Percentiles rank a stretch among this genome's conserved stretches.
phyloP scores from a whole-genome alignment of 371 early-diverging fungal genomes.

The Rhizopus stolonifer region DNA sequence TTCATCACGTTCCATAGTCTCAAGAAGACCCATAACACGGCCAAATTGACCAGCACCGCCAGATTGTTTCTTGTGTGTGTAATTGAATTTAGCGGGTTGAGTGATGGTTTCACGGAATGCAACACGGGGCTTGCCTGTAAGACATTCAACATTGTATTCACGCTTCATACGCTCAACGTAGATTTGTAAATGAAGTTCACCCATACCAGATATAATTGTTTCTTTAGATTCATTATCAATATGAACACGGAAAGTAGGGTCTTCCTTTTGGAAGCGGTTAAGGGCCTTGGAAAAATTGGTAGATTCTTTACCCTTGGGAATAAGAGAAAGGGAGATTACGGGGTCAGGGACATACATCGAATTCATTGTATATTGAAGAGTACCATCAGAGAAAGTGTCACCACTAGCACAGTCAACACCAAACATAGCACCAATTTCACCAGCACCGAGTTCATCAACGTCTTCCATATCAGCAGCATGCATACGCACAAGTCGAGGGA shows the following conservation, averaged over 20 bases:
- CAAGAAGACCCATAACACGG: slow-evolving; percentile 89
- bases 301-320: slow-evolving; percentile 87
- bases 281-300: slow-evolving; percentile 95
- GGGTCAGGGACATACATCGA: slow-evolving; percentile 98
- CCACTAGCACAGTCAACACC: slow-evolving; percentile 98
- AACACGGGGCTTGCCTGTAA: slow-evolving; percentile 95
- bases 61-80: slow-evolving; percentile 98
- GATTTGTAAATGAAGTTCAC: slow-evolving; percentile 89
- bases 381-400: slow-evolving; percentile 95
- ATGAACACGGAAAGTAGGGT: slow-evolving; percentile 97
- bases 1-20: slow-evolving; percentile 71
- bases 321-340: slow-evolving; percentile 91
- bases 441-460: slow-evolving; percentile 90
- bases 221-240: slow-evolving; percentile 92
- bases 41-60: slow-evolving; percentile 98
- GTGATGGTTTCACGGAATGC: slow-evolving; percentile 96
- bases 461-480: slow-evolving; percentile 98
- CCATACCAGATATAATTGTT: slow-evolving; percentile 93
- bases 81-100: slow-evolving; percentile 78
- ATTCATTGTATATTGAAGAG: slow-evolving; percentile 83
- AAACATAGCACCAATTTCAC: slow-evolving; percentile 98
- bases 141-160: slow-evolving; percentile 92
- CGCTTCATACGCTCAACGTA: slow-evolving; percentile 98
- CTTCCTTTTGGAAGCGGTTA: slow-evolving; percentile 94
- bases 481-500: slow-evolving; percentile 96